Evolutionary conservation across 1,284 basidiomycete species (phyloP).

Genomic region (Caloboletus firmus): DNA sequence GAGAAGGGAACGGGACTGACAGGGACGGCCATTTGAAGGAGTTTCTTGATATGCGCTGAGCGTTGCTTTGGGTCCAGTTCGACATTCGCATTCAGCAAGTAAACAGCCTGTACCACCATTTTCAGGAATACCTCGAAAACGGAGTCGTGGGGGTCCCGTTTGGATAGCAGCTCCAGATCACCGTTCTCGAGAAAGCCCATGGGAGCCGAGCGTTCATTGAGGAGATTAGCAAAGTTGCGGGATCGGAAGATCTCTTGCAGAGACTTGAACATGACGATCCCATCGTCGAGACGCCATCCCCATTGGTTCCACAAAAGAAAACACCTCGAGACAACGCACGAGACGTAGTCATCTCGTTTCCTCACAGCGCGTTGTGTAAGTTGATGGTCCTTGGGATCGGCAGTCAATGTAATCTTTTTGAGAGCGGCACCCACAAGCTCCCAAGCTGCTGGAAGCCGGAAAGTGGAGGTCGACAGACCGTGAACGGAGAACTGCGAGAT

Average conservation of each 20-base stretch:
- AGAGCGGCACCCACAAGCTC: slow-evolving; percentile 59
- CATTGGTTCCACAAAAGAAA: slow-evolving; percentile 70
- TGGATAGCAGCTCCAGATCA: slow-evolving; percentile 55
- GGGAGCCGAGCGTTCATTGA: slow-evolving; percentile 73
- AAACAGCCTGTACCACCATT: slow-evolving; percentile 62
- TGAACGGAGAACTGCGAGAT: slow-evolving; percentile 78
- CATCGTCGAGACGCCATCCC: slow-evolving; percentile 71
- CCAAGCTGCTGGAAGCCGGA: slow-evolving; percentile 68
- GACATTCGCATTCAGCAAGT: slow-evolving; percentile 30
- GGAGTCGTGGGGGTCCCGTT: slow-evolving; percentile 60
- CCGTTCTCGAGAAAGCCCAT: slow-evolving; percentile 73
- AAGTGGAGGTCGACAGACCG: slow-evolving; percentile 54
- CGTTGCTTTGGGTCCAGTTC: slow-evolving; percentile 38
- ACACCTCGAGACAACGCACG: slow-evolving; percentile 72
- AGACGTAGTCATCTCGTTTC: slow-evolving; percentile 76
- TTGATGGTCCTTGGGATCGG: slow-evolving; percentile 49
- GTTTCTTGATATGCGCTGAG: slow-evolving; percentile 58
- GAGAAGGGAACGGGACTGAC: slow-evolving; percentile 70
- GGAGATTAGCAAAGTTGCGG: slow-evolving; percentile 78
- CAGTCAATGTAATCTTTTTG: slow-evolving; percentile 56
- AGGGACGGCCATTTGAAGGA: slow-evolving; percentile 80
- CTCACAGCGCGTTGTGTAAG: slow-evolving; percentile 45
- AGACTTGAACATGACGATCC: slow-evolving; percentile 60
- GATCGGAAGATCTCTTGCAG: slow-evolving; percentile 79
- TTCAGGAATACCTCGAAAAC: slow-evolving; percentile 83